phyloP scores from a whole-genome alignment of 768 basidiomycete genomes.

The Tricholoma sp. region DNA sequence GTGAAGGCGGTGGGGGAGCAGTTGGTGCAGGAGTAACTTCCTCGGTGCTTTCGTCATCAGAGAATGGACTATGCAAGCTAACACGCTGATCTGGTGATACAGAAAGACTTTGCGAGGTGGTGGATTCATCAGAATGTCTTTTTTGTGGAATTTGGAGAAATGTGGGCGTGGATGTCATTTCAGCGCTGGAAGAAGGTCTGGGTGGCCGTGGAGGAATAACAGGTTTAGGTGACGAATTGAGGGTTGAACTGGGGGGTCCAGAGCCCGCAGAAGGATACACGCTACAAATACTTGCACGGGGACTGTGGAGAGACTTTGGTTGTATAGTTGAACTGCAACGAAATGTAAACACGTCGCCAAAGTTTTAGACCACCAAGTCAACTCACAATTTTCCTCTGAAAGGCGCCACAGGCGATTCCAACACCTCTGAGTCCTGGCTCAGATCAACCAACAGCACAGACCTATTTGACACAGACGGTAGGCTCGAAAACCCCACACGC shows the following conservation, averaged over 20 bases:
- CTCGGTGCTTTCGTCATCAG: conserved; percentile 14
- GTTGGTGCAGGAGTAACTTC: conserved; percentile 1
- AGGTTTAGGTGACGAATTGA: conserved; percentile 18
- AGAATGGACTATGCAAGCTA: conserved; percentile 18
- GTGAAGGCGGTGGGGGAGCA: conserved; percentile 13
- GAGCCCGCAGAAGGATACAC: conserved; percentile 8
- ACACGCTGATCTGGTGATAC: conserved; percentile 12
- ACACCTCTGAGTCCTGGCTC: conserved; percentile 3
- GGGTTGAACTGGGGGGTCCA: conserved; percentile 3
- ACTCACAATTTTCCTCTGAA: conserved; percentile 49
- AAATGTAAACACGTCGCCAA: conserved; percentile 1
- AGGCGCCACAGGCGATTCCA: conserved; percentile 30
- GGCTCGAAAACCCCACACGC: conserved; percentile 9
- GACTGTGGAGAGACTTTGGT: conserved; percentile 4
- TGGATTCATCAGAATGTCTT: conserved; percentile 13
- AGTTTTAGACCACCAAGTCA: background rate
- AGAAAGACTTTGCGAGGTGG: conserved; percentile 2
- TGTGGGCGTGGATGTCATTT: conserved; percentile 9
- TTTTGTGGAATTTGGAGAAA: conserved; percentile 8
- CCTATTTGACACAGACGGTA: conserved; percentile 1
- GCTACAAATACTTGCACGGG: conserved; percentile 1
- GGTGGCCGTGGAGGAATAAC: conserved; percentile 21
- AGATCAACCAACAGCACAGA: background rate
- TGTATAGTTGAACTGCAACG: conserved; percentile 8
- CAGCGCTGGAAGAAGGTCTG: conserved; percentile 5